phyloP scores from a whole-genome alignment of 1,284 basidiomycete genomes.

The Puccinia brachypodii region DNA sequence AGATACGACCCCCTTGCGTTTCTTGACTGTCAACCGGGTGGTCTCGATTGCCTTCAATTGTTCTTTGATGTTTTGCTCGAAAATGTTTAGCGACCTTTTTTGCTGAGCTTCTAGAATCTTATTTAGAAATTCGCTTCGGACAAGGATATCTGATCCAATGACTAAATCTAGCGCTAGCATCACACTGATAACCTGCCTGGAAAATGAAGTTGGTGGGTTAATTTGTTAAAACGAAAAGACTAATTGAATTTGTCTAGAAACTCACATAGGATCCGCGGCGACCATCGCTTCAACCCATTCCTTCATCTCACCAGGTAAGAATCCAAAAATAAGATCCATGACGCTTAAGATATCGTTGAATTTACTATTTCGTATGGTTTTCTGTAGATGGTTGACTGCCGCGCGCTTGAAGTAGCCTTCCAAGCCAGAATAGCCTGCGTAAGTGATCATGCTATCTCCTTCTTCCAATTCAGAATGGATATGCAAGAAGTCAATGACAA shows the following conservation, averaged over 20 bases:
- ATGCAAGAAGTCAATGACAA: slow-evolving; percentile 87
- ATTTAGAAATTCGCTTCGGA: slow-evolving; percentile 63
- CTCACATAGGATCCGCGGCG: slow-evolving; percentile 75
- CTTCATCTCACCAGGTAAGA: slow-evolving; percentile 79
- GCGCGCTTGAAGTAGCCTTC: slow-evolving; percentile 93
- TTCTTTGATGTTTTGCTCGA: slow-evolving; percentile 60
- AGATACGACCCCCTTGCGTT: slow-evolving; percentile 85
- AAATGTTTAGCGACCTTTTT: slow-evolving; percentile 13
- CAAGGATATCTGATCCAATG: slow-evolving; percentile 73
- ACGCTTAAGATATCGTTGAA: slow-evolving; percentile 78
- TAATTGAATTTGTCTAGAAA: slow-evolving; percentile 44
- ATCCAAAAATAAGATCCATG: slow-evolving; percentile 93
- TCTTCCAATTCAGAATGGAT: slow-evolving; percentile 72
- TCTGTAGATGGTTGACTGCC: slow-evolving; percentile 65
- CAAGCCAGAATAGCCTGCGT: slow-evolving; percentile 91
- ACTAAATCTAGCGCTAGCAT: slow-evolving; percentile 77
- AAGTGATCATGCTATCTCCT: slow-evolving; percentile 65
- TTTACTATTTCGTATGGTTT: slow-evolving; percentile 62
- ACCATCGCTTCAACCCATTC: slow-evolving; percentile 78
- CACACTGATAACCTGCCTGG: slow-evolving; percentile 81
- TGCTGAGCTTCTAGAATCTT: slow-evolving; percentile 38
- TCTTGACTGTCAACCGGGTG: slow-evolving; percentile 85
- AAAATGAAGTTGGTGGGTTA: neutral
- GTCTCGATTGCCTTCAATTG: slow-evolving; percentile 87
- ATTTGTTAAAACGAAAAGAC: neutral